Percentiles rank a stretch among this genome's conserved stretches.
phyloP scores from a whole-genome alignment of 202 grass and related monocot genomes.

The Carex arenaria region DNA sequence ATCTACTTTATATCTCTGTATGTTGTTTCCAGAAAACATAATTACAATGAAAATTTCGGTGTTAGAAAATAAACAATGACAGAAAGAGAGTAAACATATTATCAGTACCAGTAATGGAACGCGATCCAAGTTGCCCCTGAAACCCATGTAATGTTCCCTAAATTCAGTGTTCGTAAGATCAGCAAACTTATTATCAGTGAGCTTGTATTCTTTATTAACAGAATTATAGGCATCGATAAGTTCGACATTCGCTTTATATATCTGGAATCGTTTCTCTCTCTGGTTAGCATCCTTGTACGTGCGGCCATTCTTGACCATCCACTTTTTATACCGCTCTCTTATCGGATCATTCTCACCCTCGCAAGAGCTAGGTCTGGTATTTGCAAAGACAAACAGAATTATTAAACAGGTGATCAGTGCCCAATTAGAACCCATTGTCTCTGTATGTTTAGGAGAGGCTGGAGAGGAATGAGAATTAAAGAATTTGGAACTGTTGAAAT shows the following conservation, averaged over 20 bases:
- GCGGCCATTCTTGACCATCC: conserved; percentile 43
- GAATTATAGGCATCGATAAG: conserved; percentile 55
- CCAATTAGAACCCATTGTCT: not conserved
- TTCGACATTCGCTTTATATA: conserved; percentile 50
- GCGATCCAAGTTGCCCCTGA: conserved; percentile 9
- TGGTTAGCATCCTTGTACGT: conserved; percentile 29
- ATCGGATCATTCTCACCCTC: conserved; percentile 13
- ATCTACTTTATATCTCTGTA: not conserved
- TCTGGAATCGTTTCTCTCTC: conserved; percentile 49
- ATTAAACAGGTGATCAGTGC: not conserved
- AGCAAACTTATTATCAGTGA: conserved; percentile 51
- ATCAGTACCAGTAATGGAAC: conserved; percentile 5
- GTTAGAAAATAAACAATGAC: not conserved
- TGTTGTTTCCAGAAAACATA: not conserved
- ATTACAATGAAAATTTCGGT: not conserved
- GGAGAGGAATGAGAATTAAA: not conserved
- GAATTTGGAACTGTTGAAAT: not conserved
- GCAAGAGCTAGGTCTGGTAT: not conserved
- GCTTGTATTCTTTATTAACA: conserved; percentile 34
- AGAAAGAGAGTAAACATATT: conserved; percentile 14
- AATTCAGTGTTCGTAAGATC: conserved; percentile 68
- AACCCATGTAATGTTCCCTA: conserved; percentile 39
- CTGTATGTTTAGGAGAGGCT: conserved; percentile 3
- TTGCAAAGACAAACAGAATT: not conserved
- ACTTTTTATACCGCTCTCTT: conserved; percentile 45